A percentile compares a stretch with the other conserved stretches of the same genome.
Evolutionary conservation across 345 rosid species (phyloP).

Genomic region (Murraya paniculata): DNA sequence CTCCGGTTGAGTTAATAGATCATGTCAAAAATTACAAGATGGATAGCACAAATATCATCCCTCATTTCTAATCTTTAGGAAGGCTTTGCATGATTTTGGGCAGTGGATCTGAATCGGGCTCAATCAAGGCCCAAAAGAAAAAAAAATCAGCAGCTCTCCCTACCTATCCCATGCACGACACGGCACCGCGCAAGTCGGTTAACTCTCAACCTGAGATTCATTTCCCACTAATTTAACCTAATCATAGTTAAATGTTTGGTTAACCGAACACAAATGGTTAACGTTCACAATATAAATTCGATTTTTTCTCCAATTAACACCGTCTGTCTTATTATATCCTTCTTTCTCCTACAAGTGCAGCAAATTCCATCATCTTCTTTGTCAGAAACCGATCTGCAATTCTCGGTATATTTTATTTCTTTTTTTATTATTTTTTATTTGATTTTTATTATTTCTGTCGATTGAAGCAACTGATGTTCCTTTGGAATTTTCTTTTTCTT

Average conservation of each 20-base stretch:
- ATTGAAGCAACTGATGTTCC: not conserved
- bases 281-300: not conserved
- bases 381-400: not conserved
- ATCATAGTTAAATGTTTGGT: conserved; percentile 7
- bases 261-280: not conserved
- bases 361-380: not conserved
- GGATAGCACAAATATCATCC: too few relatives aligned
- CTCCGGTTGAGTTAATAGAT: too few relatives aligned
- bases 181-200: not conserved
- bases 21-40: too few relatives aligned
- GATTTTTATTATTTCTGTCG: not conserved
- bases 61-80: too few relatives aligned
- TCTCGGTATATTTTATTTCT: not conserved
- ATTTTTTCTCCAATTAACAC: too few relatives aligned
- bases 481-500: too few relatives aligned
- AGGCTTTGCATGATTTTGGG: too few relatives aligned
- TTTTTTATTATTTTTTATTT: not conserved
- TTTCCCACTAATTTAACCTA: not conserved
- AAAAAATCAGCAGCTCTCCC: too few relatives aligned
- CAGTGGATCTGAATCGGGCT: too few relatives aligned
- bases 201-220: not conserved
- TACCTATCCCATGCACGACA: not conserved
- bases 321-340: too few relatives aligned
- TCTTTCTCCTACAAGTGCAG: too few relatives aligned
- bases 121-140: conserved; percentile 21